These are phyloP conservation scores for Cladophialophora exuberans DNA, from an alignment of 2,329 filamentous ascomycete species.

Conservation along the genomic window DNA sequence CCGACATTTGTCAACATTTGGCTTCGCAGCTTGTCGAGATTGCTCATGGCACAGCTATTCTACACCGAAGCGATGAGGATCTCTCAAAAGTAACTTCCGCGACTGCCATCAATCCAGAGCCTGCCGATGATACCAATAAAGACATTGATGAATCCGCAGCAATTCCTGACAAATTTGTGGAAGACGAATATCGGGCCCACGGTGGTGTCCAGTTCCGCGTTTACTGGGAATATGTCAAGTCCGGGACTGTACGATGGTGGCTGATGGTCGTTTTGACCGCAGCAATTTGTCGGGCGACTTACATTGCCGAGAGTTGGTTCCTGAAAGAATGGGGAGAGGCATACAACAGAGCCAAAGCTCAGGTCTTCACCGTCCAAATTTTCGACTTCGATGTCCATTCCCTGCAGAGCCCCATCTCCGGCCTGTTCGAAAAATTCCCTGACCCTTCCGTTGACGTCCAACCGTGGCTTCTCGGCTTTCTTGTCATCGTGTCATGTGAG, in stretches of 20 bases:
- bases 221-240: conserved; percentile 84
- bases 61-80: conserved; percentile 49
- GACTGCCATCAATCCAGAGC: conserved; percentile 38
- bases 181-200: conserved; percentile 73
- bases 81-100: conserved; percentile 44
- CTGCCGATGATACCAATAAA: conserved; percentile 32
- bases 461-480: conserved; percentile 75
- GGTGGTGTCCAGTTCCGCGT: conserved; percentile 75
- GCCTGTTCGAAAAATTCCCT: conserved; percentile 60
- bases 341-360: conserved; percentile 53
- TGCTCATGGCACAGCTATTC: conserved; percentile 59
- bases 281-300: conserved; percentile 63
- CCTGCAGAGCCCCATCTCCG: conserved; percentile 35
- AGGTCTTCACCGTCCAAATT: conserved; percentile 32
- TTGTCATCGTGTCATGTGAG: conserved; percentile 65
- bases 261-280: conserved; percentile 61
- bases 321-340: conserved; percentile 86
- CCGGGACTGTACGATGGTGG: conserved; percentile 78
- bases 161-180: conserved; percentile 74
- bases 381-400: conserved; percentile 23
- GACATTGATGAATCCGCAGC: conserved; percentile 48
- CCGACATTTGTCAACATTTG: conserved; percentile 71
- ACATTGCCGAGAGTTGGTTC: conserved; percentile 74
- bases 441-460: conserved; percentile 67
- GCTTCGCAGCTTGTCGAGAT: conserved; percentile 76